These are phyloP conservation scores for Diddensiella santjacobensis DNA, from an alignment of 805 yeast species.

Conservation along the genomic window DNA sequence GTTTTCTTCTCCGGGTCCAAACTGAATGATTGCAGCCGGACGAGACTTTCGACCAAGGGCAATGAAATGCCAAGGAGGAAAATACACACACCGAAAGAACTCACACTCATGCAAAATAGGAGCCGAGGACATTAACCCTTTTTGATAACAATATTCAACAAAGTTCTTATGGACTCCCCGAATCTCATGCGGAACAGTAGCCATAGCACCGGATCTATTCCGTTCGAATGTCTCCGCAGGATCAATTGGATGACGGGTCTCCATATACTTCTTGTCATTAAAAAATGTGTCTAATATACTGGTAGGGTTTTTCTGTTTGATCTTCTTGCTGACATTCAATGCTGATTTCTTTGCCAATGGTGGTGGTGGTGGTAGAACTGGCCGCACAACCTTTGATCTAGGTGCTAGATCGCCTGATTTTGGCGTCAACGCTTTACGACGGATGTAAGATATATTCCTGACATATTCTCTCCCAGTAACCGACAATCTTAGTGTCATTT, in stretches of 20 bases:
- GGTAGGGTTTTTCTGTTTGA: no score
- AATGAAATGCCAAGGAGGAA: slow-evolving; percentile 21
- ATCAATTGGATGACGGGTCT: neutral
- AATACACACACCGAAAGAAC: slow-evolving; percentile 15
- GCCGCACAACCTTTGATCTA: no score
- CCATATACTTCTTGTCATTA: neutral
- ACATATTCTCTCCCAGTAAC: neutral
- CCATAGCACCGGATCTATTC: neutral
- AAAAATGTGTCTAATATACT: neutral
- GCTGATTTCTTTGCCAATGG: no score
- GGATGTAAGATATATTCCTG: neutral
- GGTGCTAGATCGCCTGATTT: no score
- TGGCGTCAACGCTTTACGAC: neutral
- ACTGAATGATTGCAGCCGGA: slow-evolving; percentile 17
- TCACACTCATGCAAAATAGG: slow-evolving; percentile 16
- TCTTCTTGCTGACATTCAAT: neutral
- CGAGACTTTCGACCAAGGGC: slow-evolving; percentile 22
- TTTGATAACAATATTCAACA: slow-evolving; percentile 9
- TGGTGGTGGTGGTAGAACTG: no score
- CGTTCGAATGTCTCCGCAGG: neutral
- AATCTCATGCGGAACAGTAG: neutral
- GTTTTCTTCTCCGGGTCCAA: slow-evolving; percentile 14
- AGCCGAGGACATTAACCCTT: slow-evolving; percentile 3
- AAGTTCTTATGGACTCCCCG: neutral
- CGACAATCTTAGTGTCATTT: neutral